These are phyloP conservation scores for Pichia gijzeniarum DNA, from an alignment of 805 yeast genomes.

Conservation along the genomic window DNA sequence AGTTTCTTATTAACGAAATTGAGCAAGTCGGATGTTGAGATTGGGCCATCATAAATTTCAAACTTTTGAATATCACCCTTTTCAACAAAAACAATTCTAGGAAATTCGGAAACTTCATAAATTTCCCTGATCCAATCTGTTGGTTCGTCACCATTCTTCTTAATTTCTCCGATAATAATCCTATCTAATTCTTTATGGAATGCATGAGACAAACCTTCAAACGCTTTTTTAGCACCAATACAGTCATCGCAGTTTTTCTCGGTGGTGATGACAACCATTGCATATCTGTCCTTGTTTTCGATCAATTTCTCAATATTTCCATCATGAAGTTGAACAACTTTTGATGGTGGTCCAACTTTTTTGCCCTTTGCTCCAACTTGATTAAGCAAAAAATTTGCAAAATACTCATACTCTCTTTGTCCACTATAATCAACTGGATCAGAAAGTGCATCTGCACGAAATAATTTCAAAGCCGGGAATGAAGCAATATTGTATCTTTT, in stretches of 20 bases:
- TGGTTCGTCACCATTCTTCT: conserved; percentile 39
- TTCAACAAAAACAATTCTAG: conserved; percentile 48
- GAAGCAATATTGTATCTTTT: conserved; percentile 49
- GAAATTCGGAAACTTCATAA: conserved; percentile 42
- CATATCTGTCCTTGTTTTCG: conserved; percentile 33
- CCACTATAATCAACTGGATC: conserved; percentile 55
- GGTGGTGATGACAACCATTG: conserved; percentile 46
- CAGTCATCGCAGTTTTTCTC: conserved; percentile 43
- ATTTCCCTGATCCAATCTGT: conserved; percentile 35
- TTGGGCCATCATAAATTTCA: conserved; percentile 33
- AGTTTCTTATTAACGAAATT: conserved; percentile 43
- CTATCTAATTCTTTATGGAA: conserved; percentile 35
- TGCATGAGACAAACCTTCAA: conserved; percentile 43
- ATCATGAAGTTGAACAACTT: conserved; percentile 25
- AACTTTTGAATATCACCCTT: conserved; percentile 32
- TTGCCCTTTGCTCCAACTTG: conserved; percentile 29
- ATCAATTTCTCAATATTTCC: conserved; percentile 24
- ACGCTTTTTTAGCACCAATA: conserved; percentile 43
- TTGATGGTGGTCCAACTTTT: conserved; percentile 16
- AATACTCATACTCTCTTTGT: conserved; percentile 40
- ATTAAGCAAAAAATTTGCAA: conserved; percentile 42
- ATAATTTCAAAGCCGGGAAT: conserved; percentile 58
- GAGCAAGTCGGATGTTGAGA: conserved; percentile 42
- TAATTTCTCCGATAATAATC: conserved; percentile 41
- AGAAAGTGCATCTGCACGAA: conserved; percentile 41